phyloP scores from a whole-genome alignment of 345 rosid genomes.

The Populus ilicifolia region DNA sequence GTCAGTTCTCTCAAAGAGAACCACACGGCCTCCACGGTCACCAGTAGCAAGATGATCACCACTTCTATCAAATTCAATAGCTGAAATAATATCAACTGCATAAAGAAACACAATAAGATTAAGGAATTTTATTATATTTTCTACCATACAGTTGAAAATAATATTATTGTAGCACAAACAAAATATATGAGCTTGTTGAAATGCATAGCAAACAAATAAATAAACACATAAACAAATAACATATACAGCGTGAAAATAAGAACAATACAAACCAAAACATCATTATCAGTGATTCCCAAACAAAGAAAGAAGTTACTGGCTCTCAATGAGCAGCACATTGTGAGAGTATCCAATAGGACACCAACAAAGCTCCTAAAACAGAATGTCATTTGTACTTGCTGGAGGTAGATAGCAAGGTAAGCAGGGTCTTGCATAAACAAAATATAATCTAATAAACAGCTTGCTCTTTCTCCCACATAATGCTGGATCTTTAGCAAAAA shows the following conservation, averaged over 20 bases:
- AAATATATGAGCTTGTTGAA: background rate
- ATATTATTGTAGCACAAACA: background rate
- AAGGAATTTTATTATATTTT: slow-evolving; percentile 3
- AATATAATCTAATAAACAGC: background rate
- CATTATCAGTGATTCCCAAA: background rate
- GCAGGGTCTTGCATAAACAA: background rate
- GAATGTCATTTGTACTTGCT: background rate
- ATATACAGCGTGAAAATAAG: background rate
- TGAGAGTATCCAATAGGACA: background rate
- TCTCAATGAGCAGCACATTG: background rate
- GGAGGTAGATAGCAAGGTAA: background rate
- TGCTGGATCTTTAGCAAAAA: background rate
- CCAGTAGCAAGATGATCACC: slow-evolving; percentile 99
- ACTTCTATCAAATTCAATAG: slow-evolving; percentile 93
- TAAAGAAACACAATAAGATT: slow-evolving; percentile 20
- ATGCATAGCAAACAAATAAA: background rate
- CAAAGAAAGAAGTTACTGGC: background rate
- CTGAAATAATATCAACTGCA: slow-evolving; percentile 97
- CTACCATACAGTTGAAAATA: background rate
- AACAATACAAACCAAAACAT: background rate
- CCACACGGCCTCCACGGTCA: slow-evolving; percentile 99
- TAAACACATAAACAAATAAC: background rate
- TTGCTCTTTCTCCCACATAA: background rate
- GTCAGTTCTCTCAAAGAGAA: slow-evolving; percentile 95
- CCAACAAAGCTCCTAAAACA: background rate